phyloP scores from a whole-genome alignment of 2,329 filamentous ascomycete species.

The Stagonosporopsis cucurbitacearum region DNA sequence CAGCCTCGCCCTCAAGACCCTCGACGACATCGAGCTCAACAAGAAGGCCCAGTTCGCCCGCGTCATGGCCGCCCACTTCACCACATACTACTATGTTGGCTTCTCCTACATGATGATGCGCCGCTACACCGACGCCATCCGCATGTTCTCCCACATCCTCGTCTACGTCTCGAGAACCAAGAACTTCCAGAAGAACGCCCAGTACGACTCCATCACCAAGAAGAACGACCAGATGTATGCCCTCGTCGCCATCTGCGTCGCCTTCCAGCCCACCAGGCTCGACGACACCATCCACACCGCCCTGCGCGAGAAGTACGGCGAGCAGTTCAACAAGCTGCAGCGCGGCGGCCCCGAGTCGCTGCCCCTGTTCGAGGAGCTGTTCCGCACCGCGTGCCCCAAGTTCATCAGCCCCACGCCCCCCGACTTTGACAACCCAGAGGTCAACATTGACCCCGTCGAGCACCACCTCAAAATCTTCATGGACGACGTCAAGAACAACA shows the following conservation, averaged over 20 bases:
- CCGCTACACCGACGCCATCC: conserved; percentile 97
- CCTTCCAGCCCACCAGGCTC: conserved; percentile 94
- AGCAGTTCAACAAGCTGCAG: conserved; percentile 96
- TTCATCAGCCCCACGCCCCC: conserved; percentile 98
- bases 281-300: conserved; percentile 99
- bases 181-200: conserved; percentile 99
- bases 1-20: conserved; percentile 95
- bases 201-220: conserved; percentile 99
- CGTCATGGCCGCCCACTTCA: conserved; percentile 99
- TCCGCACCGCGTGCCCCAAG: conserved; percentile 97
- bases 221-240: conserved; percentile 99
- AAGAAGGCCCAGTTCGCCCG: conserved; percentile 99
- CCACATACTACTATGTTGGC: conserved; percentile 99
- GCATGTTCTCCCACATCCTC: conserved; percentile 99
- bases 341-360: conserved; percentile 94
- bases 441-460: conserved; percentile 96
- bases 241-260: conserved; percentile 96
- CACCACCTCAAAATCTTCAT: conserved; percentile 98
- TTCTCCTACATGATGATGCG: conserved; percentile 99
- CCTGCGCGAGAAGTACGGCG: conserved; percentile 97
- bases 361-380: conserved; percentile 97
- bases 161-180: conserved; percentile 98
- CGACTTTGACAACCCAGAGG: conserved; percentile 94
- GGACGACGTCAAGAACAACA: conserved; percentile 99
- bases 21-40: conserved; percentile 99